Conservation (phyloP, 2,329 filamentous ascomycete genomes). For the Botryotinia calthae region DNA sequence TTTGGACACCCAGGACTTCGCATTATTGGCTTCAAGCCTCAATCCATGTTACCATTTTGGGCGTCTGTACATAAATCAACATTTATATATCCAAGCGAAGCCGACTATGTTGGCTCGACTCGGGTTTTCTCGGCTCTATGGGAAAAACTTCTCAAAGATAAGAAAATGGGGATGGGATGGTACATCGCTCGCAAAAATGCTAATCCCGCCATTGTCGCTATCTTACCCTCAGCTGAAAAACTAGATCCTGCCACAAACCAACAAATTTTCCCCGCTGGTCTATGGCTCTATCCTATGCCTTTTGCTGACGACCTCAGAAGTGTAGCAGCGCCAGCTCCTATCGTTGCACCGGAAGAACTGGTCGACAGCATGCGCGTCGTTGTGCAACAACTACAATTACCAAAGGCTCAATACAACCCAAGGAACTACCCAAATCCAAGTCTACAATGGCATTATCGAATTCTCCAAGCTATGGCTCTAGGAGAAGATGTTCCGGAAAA, state of each 20-base stretch:
- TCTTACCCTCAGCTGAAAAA: conserved; percentile 71
- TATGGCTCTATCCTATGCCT: conserved; percentile 87
- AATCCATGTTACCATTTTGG: conserved; percentile 73
- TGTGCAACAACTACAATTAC: conserved; percentile 73
- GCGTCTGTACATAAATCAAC: conserved; percentile 80
- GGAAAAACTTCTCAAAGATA: conserved; percentile 74
- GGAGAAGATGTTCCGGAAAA: conserved; percentile 83
- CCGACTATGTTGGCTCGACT: conserved; percentile 84
- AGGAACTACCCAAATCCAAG: conserved; percentile 86
- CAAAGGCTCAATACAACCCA: conserved; percentile 80
- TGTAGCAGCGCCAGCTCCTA: conserved; percentile 55
- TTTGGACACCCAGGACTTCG: conserved; percentile 82
- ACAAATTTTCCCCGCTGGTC: conserved; percentile 72
- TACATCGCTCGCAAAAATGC: conserved; percentile 80
- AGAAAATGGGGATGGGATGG: conserved; percentile 87
- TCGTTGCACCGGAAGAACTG: conserved; percentile 65
- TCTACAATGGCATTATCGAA: conserved; percentile 95
- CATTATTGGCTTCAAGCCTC: conserved; percentile 90
- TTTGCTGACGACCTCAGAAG: conserved; percentile 85
- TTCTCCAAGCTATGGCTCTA: conserved; percentile 84
- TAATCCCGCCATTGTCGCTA: conserved; percentile 73
- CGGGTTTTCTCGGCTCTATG: conserved; percentile 89
- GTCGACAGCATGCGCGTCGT: conserved; percentile 80
- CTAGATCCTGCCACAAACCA: conserved; percentile 63
- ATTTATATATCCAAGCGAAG: conserved; percentile 93